Evolutionary conservation across 225 moss, liverwort and hornwort genomes (phyloP).

Genomic region (Polytrichum formosum): DNA sequence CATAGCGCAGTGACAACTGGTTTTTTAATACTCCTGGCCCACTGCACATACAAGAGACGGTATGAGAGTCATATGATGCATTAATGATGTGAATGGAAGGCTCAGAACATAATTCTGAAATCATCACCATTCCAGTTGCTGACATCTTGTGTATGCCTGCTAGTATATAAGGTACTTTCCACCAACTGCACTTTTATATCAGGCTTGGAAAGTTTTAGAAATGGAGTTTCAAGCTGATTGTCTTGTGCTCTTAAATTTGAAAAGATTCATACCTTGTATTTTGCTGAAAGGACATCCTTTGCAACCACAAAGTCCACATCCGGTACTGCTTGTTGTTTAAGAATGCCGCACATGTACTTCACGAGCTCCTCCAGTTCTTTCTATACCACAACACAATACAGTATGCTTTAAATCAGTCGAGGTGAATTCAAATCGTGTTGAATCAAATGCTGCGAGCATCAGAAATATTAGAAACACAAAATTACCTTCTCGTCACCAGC

Average conservation of each 20-base stretch:
- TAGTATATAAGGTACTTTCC: not conserved
- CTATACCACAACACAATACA: not conserved
- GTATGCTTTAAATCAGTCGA: not conserved
- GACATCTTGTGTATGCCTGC: not conserved
- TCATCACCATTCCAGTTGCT: not conserved
- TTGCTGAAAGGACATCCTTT: slow-evolving; percentile 69
- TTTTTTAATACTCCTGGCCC: slow-evolving; percentile 67
- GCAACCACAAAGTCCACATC: slow-evolving; percentile 76
- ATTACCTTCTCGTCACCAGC: slow-evolving; percentile 26
- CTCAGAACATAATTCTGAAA: not conserved
- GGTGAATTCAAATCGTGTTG: too few species aligned
- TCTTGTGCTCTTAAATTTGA: too few species aligned
- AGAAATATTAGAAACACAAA: not conserved
- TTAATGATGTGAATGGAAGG: not conserved
- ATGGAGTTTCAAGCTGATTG: too few species aligned
- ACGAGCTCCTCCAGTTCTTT: slow-evolving; percentile 49
- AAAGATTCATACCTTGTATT: slow-evolving; percentile 51
- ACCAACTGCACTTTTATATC: too few species aligned
- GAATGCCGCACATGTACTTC: slow-evolving; percentile 60
- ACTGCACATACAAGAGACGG: slow-evolving; percentile 20
- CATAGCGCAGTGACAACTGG: slow-evolving; percentile 66
- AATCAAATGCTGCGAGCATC: not conserved
- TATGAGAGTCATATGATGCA: not conserved
- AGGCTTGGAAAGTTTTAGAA: too few species aligned
- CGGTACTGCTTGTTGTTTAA: slow-evolving; percentile 47